Evolutionary conservation across 495 filamentous ascomycete species (phyloP).

Genomic region (Talaromyces stipitatus): DNA sequence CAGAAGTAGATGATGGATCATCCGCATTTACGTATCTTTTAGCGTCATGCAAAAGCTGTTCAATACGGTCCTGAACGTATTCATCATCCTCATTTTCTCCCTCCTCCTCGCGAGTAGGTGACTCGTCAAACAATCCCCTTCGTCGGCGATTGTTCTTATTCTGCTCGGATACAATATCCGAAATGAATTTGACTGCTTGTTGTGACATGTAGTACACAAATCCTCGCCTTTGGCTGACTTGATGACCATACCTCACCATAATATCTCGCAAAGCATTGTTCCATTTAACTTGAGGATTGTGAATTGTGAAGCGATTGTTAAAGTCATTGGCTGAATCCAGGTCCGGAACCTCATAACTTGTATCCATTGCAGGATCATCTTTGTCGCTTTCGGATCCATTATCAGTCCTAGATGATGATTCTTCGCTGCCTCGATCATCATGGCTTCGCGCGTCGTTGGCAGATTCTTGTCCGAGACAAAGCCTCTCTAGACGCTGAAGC

Average conservation of each 20-base stretch:
- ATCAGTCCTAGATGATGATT: constrained; percentile 36
- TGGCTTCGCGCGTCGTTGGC: constrained; percentile 20
- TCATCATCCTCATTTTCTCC: constrained; percentile 48
- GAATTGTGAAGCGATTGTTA: constrained; percentile 96
- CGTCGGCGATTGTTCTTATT: constrained; percentile 52
- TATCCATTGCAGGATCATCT: constrained; percentile 34
- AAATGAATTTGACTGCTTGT: constrained; percentile 92
- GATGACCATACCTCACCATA: constrained; percentile 93
- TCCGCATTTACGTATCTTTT: constrained; percentile 76
- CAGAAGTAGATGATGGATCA: constrained; percentile 23
- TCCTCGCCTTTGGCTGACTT: constrained; percentile 89
- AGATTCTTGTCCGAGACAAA: constrained; percentile 39
- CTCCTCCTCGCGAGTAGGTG: constrained; percentile 19
- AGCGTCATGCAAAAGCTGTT: constrained; percentile 76
- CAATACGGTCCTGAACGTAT: constrained; percentile 76
- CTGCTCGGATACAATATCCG: constrained; percentile 95
- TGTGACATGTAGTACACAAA: constrained; percentile 98
- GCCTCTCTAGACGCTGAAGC: constrained; percentile 56
- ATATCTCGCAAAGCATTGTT: constrained; percentile 94
- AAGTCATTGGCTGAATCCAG: constrained; percentile 82
- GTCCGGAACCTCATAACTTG: constrained; percentile 29
- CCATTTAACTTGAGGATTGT: constrained; percentile 97
- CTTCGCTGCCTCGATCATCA: constrained; percentile 40
- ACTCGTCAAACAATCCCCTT: constrained; percentile 16
- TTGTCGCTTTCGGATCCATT: constrained; percentile 34